Conservation (phyloP, 2,329 filamentous ascomycete species). For the Fusarium lateritium region DNA sequence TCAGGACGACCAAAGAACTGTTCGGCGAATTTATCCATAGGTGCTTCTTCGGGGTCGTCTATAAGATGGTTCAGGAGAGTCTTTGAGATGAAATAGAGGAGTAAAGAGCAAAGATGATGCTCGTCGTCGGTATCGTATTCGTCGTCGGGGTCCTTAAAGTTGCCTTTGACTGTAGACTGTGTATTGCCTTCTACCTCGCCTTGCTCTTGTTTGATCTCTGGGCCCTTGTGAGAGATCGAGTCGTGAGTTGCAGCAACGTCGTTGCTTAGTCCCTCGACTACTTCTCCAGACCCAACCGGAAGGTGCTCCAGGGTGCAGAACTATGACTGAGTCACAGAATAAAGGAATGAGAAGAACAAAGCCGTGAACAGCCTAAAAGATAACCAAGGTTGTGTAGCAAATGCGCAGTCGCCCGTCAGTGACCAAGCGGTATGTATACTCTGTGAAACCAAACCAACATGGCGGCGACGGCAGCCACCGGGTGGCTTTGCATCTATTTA, state of each 20-base stretch:
- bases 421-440: constrained; percentile 15
- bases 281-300: constrained; percentile 24
- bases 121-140: constrained; percentile 42
- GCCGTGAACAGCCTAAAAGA: neutral
- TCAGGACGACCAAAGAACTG: constrained; percentile 43
- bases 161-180: neutral
- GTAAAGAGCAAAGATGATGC: constrained; percentile 38
- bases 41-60: constrained; percentile 1
- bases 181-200: constrained; percentile 12
- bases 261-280: constrained; percentile 31
- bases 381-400: constrained; percentile 29
- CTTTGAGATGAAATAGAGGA: constrained; percentile 44
- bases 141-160: constrained; percentile 6
- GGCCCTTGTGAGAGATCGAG: constrained; percentile 19
- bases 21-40: constrained; percentile 46
- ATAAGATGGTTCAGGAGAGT: constrained; percentile 33
- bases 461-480: constrained; percentile 9
- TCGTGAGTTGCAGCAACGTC: constrained; percentile 37
- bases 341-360: neutral
- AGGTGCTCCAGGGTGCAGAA: constrained; percentile 33
- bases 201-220: constrained; percentile 18
- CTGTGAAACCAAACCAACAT: constrained; percentile 29
- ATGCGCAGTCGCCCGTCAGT: constrained; percentile 30
- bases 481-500: constrained; percentile 25
- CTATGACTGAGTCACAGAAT: neutral